Evolutionary conservation across 108 stramenopile species (phyloP).

Genomic region (Cyclotella baltica): DNA sequence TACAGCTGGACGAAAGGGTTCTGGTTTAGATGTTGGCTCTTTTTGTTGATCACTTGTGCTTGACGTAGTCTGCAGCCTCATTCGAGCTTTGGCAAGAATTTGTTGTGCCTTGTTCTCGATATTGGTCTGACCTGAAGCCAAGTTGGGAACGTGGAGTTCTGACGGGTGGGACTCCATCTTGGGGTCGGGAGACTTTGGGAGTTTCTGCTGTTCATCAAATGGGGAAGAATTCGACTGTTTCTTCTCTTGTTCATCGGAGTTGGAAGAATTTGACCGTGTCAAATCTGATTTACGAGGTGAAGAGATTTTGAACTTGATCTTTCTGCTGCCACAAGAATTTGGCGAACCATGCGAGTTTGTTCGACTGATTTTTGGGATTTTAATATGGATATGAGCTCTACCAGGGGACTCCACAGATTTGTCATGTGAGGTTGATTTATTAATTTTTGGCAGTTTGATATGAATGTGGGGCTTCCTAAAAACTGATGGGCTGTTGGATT

Average conservation of each 20-base stretch:
- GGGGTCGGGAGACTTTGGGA: not conserved
- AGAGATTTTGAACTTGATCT: slow-evolving; percentile 35
- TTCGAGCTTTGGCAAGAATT: slow-evolving; percentile 47
- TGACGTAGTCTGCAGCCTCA: slow-evolving; percentile 34
- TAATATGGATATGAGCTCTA: slow-evolving; percentile 35
- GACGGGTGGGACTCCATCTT: slow-evolving; percentile 1
- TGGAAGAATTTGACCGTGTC: no score
- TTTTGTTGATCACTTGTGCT: not conserved
- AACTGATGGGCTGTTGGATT: not conserved
- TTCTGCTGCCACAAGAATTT: slow-evolving; percentile 4
- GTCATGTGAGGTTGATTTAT: not conserved
- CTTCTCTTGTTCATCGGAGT: not conserved
- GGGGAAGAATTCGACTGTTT: not conserved
- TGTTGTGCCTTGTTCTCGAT: slow-evolving; percentile 46
- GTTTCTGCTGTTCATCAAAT: not conserved
- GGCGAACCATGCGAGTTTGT: not conserved
- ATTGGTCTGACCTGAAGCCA: slow-evolving; percentile 1
- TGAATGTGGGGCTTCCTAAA: slow-evolving; percentile 6
- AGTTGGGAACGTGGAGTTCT: slow-evolving; percentile 5
- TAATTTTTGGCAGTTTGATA: slow-evolving; percentile 8
- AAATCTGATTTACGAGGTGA: slow-evolving; percentile 20
- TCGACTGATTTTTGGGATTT: slow-evolving; percentile 36
- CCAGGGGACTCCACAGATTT: not conserved
- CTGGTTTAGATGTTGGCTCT: not conserved
- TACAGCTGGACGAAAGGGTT: slow-evolving; percentile 28